Conservation (phyloP, 2,329 filamentous ascomycete genomes). For the Sporothrix variecibatus region DNA sequence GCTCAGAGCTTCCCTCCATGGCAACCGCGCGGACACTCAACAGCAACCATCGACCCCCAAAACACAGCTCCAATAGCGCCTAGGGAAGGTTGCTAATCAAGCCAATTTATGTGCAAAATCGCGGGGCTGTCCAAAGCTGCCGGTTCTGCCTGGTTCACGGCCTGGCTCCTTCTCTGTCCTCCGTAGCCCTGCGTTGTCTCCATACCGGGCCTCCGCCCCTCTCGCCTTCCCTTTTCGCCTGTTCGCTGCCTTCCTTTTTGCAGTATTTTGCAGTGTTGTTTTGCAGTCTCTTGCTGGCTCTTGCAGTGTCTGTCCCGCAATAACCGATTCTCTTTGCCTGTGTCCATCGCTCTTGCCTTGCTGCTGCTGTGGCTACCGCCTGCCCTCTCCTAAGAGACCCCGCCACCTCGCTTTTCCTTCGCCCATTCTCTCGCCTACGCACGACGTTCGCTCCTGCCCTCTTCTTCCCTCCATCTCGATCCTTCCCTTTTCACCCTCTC, state of each 20-base stretch:
- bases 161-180: background rate
- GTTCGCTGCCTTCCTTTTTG: background rate
- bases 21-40: background rate
- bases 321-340: background rate
- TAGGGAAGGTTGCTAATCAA: slow-evolving; percentile 16
- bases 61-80: slow-evolving; percentile 2
- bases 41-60: slow-evolving; percentile 10
- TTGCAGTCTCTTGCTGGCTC: background rate
- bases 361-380: slow-evolving; percentile 24
- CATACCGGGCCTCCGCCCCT: slow-evolving; percentile 21
- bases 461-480: slow-evolving; percentile 21
- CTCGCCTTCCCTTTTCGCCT: slow-evolving; percentile 4
- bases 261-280: background rate
- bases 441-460: slow-evolving; percentile 16
- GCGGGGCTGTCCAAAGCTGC: slow-evolving; percentile 23
- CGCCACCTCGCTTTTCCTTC: slow-evolving; percentile 28
- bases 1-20: slow-evolving; percentile 11
- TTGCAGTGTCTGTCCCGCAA: slow-evolving; percentile 9
- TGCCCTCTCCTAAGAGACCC: slow-evolving; percentile 21
- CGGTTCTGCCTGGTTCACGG: slow-evolving; percentile 17
- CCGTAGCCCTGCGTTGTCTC: slow-evolving; percentile 21
- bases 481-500: slow-evolving; percentile 6
- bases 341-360: slow-evolving; percentile 8
- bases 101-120: slow-evolving; percentile 6
- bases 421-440: slow-evolving; percentile 17